A percentile compares a stretch with the other conserved stretches of the same genome.
phyloP scores from a whole-genome alignment of 148 eudicot genomes.

The Dianthus caryophyllus region DNA sequence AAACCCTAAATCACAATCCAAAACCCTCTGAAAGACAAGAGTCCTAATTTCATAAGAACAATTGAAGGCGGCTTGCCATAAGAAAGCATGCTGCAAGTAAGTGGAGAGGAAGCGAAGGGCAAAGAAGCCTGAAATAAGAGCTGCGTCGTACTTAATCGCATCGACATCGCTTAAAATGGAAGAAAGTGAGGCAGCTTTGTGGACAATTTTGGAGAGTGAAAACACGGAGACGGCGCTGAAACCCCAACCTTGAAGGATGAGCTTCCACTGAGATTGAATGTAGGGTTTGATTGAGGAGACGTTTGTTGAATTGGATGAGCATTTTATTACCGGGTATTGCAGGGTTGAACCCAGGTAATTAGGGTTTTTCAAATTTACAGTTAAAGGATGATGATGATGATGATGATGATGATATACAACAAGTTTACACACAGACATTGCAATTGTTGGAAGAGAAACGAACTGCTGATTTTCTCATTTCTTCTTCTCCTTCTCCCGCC shows the following conservation, averaged over 20 bases:
- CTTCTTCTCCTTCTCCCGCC: no score
- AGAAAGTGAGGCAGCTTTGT: constrained; percentile 47
- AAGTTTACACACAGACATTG: no score
- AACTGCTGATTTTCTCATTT: no score
- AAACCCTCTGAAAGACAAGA: constrained; percentile 62
- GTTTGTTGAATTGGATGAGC: neutral
- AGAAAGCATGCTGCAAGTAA: constrained; percentile 70
- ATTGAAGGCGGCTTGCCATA: constrained; percentile 80
- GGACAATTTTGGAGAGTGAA: constrained; percentile 68
- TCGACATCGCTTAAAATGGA: constrained; percentile 24
- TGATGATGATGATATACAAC: no score
- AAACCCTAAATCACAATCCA: constrained; percentile 77
- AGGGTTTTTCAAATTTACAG: no score
- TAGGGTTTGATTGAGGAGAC: constrained; percentile 34
- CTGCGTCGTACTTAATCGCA: constrained; percentile 36
- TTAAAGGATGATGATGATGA: no score
- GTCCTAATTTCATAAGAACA: constrained; percentile 51
- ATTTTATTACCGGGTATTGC: no score
- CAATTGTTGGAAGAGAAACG: no score
- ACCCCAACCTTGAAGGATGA: constrained; percentile 64
- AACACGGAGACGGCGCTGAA: constrained; percentile 63
- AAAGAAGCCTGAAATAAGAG: constrained; percentile 42
- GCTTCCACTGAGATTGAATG: constrained; percentile 57
- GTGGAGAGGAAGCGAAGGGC: constrained; percentile 37
- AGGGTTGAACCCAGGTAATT: no score